Base-by-base conservation (phyloP, 495 filamentous ascomycete genomes). In the Penicillium coprophilum region DNA sequence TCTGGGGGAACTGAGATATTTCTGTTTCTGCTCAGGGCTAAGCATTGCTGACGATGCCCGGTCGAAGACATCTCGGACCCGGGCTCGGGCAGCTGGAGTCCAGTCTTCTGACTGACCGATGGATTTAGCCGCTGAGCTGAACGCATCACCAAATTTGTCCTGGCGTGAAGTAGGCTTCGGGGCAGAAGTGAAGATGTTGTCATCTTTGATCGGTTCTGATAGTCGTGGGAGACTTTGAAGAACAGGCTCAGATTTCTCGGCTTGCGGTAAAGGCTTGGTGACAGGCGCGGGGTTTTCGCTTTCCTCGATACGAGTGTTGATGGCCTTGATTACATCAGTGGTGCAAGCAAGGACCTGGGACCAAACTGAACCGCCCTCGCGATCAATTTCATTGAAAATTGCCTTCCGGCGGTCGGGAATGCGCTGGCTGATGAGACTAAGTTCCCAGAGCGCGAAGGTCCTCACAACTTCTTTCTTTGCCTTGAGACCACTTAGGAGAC, bases 361-460 rank as follows among this genome's bases (percentile, higher is more conserved):
- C 91, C 91, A 96, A 45, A 85, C 86, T 6, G 87, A 81, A 2
- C 87, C 87, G 32, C 84, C 86, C 30, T 83, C 82, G 56, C 94
- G 90, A 55, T 96, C 90, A 49, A 97, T 87, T 60, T 97, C 95
- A 53, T 86, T 85, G 72, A 90, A 97, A 50, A 98, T 91, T 19
- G 82, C 80, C 65, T 87, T 89, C 21, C 94, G 84, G 28, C 95
- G 84, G 9, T 82, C 81, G 10, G 84, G 75, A 56, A 84, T 90
- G 31, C 84, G 82, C 49, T 87, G 79, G 46, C 89, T 85, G 58
- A 97, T 95, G 54, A 87, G 80, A 28, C 82, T 80, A 19, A 97
- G 78, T 67, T 98, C 94, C 89, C 92, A 95, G 74, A 96, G 90
- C 23, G 94, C 93, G 68, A 93, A 93, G 4, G 83, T 74, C 75